Percentiles rank a stretch among this genome's conserved stretches.
Conservation (phyloP, 306 rosid species). For the Cucumis melo region DNA sequence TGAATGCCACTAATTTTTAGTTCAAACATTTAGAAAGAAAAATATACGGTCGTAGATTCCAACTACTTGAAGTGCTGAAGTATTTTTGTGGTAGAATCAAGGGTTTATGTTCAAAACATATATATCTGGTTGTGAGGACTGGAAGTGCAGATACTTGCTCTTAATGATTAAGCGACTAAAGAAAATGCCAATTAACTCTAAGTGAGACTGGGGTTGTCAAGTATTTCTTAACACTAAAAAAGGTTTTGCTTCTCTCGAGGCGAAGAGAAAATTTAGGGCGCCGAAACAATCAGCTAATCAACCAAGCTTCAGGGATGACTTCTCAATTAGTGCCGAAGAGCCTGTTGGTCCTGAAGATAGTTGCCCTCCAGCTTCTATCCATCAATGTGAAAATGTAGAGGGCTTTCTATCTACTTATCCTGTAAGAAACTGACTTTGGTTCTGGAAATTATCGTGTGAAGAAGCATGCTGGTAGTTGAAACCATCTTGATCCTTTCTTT, state of each 20-base stretch:
- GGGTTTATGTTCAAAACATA: not conserved
- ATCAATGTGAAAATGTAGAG: constrained; percentile 14
- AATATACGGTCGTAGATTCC: not conserved
- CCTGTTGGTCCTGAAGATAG: constrained; percentile 15
- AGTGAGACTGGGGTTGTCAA: not conserved
- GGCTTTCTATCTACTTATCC: constrained; percentile 1
- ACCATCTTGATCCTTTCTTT: constrained; percentile 11
- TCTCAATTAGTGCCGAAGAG: constrained; percentile 29
- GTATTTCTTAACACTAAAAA: constrained; percentile 36
- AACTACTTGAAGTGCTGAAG: not conserved
- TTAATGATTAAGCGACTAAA: not conserved
- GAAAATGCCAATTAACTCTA: not conserved
- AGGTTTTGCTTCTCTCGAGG: constrained; percentile 97
- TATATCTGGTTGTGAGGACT: not conserved
- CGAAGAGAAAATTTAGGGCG: constrained; percentile 70
- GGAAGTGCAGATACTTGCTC: not conserved
- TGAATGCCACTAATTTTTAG: not conserved
- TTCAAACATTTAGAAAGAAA: not conserved
- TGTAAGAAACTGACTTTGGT: constrained; percentile 4
- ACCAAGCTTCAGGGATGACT: constrained; percentile 22
- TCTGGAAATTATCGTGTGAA: not conserved
- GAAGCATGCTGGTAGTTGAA: not conserved
- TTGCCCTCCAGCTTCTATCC: constrained; percentile 17
- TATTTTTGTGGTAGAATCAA: not conserved
- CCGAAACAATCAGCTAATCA: constrained; percentile 60